These are phyloP conservation scores for Aurantiochytrium sp. DNA, from an alignment of 108 stramenopile genomes.

Conservation along the genomic window DNA sequence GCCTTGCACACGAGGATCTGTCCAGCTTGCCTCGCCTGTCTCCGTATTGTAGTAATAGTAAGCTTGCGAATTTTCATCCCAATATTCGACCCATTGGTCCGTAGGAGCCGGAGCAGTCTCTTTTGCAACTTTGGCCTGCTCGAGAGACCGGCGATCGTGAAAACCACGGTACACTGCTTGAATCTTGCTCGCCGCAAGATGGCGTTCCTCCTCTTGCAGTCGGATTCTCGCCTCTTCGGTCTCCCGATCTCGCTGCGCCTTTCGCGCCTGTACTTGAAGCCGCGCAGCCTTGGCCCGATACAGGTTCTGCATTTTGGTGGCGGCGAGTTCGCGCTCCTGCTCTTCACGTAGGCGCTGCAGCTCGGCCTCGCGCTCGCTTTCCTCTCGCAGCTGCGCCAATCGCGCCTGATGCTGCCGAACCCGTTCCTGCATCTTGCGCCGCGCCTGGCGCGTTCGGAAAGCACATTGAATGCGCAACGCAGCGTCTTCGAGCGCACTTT, in stretches of 20 bases:
- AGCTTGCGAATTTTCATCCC: slow-evolving; percentile 36
- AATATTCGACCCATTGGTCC: slow-evolving; percentile 41
- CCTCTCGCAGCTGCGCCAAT: neutral
- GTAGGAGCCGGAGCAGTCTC: neutral
- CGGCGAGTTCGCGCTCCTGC: neutral
- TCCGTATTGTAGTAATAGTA: slow-evolving; percentile 40
- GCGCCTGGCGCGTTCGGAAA: neutral
- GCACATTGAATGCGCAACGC: slow-evolving; percentile 15
- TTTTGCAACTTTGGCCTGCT: neutral
- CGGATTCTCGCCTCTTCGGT: neutral
- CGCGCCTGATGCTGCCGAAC: neutral
- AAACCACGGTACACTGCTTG: neutral
- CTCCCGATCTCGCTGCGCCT: neutral
- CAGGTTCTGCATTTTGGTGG: neutral
- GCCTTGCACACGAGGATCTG: slow-evolving; percentile 22
- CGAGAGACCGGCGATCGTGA: neutral
- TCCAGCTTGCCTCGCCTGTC: slow-evolving; percentile 42
- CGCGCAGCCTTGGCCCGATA: neutral
- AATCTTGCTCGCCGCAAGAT: neutral
- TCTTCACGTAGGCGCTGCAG: neutral
- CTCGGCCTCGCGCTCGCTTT: neutral
- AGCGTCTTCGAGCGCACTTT: neutral
- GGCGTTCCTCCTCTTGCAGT: neutral
- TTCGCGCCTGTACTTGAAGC: neutral
- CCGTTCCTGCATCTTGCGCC: neutral